Evolutionary conservation across 2,329 filamentous ascomycete species (phyloP), one percentile per base, ranked within the genome.

Genomic region (Didymella keratinophila): DNA sequence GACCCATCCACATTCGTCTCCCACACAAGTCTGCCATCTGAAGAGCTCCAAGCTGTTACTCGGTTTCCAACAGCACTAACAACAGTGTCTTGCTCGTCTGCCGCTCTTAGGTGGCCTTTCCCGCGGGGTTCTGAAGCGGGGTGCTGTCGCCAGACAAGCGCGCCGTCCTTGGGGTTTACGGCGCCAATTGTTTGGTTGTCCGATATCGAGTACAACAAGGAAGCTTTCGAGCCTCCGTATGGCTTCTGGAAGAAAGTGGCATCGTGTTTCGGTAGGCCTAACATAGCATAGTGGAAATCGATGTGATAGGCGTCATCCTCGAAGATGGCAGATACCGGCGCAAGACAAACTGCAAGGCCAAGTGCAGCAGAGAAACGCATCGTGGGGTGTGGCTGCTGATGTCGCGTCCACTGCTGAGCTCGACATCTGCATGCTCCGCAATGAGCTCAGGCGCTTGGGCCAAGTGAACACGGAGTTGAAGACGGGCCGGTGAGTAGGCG

Each of bases 181-280:
- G 94, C 94, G 47, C 92, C 95, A 18, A 99, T 78, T 2, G 97
- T 86, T 36, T 88, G 87, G 47, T 93, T 84, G 57, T 97, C 91
- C 64, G 92, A 96, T 43, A 98, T 81, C 0, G 95, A 96, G 77
- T 97, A 99, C 51, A 99, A 84, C 36, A 99, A 84, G 52, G 91
- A 94, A 34, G 93, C 93, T 77, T 91, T 92, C 62, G 94, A 93
- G 67, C 89, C 86, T 62, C 86, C 84, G 71, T 90, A 85, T 37
- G 95, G 94, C 68, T 89, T 89, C 80, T 97, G 92, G 86, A 98
- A 98, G 84, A 98, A 96, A 68, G 94, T 97, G 61, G 92, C 91
- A 63, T 91, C 87, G 75, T 86, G 82, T 75, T 90, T 89, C 53
- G 95, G 93, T 36, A 91, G 80, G 71, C 95, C 95, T 71, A 99